Percentiles rank a stretch among this genome's conserved stretches.
phyloP scores from a whole-genome alignment of 345 rosid genomes.

The Theobroma cacao region DNA sequence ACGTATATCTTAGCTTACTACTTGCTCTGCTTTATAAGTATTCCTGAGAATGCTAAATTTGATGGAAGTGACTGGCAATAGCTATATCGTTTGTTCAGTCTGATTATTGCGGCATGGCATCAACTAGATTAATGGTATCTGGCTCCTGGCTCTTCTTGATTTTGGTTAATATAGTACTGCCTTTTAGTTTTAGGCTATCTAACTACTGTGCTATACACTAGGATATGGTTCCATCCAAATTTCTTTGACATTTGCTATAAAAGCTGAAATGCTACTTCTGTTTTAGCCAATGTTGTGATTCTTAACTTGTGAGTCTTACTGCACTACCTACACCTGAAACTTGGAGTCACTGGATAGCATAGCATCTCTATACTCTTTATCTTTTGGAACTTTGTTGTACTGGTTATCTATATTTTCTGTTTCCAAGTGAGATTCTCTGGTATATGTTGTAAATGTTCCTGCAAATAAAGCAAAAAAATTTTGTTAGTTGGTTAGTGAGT shows the following conservation, averaged over 20 bases:
- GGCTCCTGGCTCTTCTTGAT: background rate
- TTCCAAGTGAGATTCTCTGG: background rate
- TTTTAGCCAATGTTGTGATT: background rate
- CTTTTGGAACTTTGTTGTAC: background rate
- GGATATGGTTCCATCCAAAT: background rate
- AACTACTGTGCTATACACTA: background rate
- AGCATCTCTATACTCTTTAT: background rate
- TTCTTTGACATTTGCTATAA: background rate
- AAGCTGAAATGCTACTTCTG: background rate
- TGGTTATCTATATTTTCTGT: background rate
- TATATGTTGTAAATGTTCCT: background rate
- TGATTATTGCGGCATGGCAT: background rate
- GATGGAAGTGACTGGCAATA: background rate
- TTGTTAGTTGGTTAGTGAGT: background rate
- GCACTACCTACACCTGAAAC: background rate
- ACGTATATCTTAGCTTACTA: background rate
- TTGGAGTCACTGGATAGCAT: background rate
- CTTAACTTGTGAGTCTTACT: background rate
- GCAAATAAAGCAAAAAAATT: background rate
- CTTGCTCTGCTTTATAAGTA: background rate
- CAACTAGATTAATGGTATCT: background rate
- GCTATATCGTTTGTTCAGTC: background rate
- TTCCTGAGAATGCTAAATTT: background rate
- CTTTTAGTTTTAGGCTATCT: background rate
- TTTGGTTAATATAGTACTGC: background rate